phyloP scores from a whole-genome alignment of 306 rosid species.

The Malus asiatica region DNA sequence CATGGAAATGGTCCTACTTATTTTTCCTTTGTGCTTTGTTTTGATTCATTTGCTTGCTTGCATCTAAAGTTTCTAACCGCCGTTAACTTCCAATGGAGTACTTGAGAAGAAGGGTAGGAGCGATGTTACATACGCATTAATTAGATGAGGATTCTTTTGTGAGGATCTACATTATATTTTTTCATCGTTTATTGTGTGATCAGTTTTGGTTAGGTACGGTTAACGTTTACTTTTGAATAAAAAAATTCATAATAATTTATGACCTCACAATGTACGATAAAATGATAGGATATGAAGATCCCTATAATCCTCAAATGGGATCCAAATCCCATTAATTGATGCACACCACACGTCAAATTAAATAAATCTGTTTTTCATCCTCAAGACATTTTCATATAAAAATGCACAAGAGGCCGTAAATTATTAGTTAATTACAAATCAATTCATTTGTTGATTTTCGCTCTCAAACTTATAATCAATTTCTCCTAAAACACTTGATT shows the following conservation, averaged over 20 bases:
- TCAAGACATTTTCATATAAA: neutral
- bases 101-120: neutral
- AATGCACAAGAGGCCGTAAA: neutral
- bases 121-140: neutral
- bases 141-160: too few species aligned
- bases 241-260: too few species aligned
- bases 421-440: neutral
- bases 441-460: too few species aligned
- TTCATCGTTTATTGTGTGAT: too few species aligned
- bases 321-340: neutral
- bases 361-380: neutral
- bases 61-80: neutral
- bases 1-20: neutral
- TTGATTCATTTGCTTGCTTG: neutral
- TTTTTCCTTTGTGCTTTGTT: neutral
- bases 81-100: neutral
- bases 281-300: rapidly evolving
- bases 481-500: too few species aligned
- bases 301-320: too few species aligned
- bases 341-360: neutral
- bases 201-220: rapidly evolving
- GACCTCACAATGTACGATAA: too few species aligned
- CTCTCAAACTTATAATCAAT: too few species aligned
- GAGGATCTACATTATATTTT: too few species aligned
- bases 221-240: too few species aligned